Percentiles rank a stretch among this genome's conserved stretches.
These are phyloP conservation scores for Emericellopsis cladophorae DNA, from an alignment of 2,329 filamentous ascomycete species.

Conservation along the genomic window DNA sequence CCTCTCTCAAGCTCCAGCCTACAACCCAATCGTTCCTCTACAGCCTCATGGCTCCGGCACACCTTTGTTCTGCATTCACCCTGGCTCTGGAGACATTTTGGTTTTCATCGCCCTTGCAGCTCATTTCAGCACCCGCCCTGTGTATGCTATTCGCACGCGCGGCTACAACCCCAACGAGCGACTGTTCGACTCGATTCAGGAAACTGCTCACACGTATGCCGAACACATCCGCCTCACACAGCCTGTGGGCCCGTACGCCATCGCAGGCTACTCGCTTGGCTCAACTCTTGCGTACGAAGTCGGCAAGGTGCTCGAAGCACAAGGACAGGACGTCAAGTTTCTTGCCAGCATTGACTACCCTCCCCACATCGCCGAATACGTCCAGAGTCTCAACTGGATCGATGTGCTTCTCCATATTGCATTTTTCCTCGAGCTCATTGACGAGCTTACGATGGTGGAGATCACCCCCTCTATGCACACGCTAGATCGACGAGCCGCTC, in stretches of 20 bases:
- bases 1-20: slow-evolving; percentile 2
- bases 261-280: slow-evolving; percentile 32
- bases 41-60: slow-evolving; percentile 14
- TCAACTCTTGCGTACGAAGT: slow-evolving; percentile 30
- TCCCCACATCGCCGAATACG: slow-evolving; percentile 24
- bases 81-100: slow-evolving; percentile 27
- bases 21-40: slow-evolving; percentile 23
- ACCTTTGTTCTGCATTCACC: slow-evolving; percentile 27
- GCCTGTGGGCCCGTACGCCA: slow-evolving; percentile 30
- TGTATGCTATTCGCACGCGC: slow-evolving; percentile 31
- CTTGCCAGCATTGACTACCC: slow-evolving; percentile 27
- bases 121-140: slow-evolving; percentile 25
- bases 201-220: slow-evolving; percentile 23
- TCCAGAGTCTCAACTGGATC: slow-evolving; percentile 18
- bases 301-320: slow-evolving; percentile 24
- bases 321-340: slow-evolving; percentile 24
- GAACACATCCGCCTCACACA: slow-evolving; percentile 22
- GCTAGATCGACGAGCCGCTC: slow-evolving; percentile 2
- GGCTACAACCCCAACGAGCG: slow-evolving; percentile 21
- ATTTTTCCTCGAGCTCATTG: slow-evolving; percentile 18
- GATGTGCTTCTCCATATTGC: slow-evolving; percentile 18
- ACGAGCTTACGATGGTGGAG: slow-evolving; percentile 12
- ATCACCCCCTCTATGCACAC: slow-evolving; percentile 2
- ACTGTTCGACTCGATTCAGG: slow-evolving; percentile 18
- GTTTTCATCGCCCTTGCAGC: slow-evolving; percentile 23